Evolutionary conservation across 768 basidiomycete species (phyloP).

Genomic region (Xerocomellus chrysenteron): DNA sequence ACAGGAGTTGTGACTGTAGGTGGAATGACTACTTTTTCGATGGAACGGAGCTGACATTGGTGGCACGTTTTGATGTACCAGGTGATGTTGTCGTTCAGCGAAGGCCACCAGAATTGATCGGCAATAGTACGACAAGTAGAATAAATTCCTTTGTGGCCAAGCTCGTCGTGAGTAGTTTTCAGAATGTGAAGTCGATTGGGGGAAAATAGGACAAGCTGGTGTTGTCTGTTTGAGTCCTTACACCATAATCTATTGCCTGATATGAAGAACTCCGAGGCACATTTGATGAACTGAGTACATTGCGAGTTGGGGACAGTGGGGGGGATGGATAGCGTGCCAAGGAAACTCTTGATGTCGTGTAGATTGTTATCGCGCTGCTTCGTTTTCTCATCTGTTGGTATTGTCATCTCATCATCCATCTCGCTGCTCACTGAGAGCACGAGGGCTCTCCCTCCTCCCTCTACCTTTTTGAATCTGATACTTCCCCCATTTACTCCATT

Average conservation of each 20-base stretch:
- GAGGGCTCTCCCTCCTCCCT: neutral
- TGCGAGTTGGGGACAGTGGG: neutral
- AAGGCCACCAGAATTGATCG: slow-evolving; percentile 32
- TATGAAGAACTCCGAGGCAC: slow-evolving; percentile 15
- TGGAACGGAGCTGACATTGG: slow-evolving; percentile 34
- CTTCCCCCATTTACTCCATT: neutral
- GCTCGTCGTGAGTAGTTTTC: neutral
- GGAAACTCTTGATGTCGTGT: neutral
- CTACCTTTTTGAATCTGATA: neutral
- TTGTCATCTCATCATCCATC: neutral
- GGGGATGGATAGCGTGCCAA: neutral
- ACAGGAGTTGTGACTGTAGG: neutral
- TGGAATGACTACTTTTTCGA: slow-evolving; percentile 26
- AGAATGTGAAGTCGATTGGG: neutral
- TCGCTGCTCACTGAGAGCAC: neutral
- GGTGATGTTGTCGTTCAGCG: slow-evolving; percentile 25
- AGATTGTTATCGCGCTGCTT: neutral
- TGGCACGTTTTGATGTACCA: slow-evolving; percentile 39
- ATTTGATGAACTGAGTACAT: neutral
- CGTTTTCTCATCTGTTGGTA: neutral
- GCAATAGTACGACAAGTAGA: slow-evolving; percentile 5
- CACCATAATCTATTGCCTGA: slow-evolving; percentile 18
- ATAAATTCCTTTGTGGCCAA: slow-evolving; percentile 5
- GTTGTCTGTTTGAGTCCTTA: slow-evolving; percentile 15
- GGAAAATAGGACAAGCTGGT: slow-evolving; percentile 23